These are phyloP conservation scores for Candida mattraensis DNA, from an alignment of 805 yeast genomes.

Conservation along the genomic window DNA sequence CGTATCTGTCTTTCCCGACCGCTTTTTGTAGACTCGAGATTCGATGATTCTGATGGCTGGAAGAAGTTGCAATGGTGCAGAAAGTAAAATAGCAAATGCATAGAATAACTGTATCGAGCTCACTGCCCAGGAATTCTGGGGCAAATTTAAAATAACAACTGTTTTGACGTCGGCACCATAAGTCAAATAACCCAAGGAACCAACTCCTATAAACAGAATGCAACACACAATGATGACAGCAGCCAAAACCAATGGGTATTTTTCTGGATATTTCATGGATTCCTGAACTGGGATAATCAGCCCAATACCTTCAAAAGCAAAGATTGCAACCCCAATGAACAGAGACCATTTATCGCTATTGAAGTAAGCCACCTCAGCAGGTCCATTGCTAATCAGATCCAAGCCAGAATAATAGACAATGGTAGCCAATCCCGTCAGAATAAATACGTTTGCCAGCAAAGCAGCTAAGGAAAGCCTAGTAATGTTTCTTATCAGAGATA, in stretches of 20 bases:
- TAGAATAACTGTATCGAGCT: constrained; percentile 68
- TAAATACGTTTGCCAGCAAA: constrained; percentile 67
- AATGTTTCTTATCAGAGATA: constrained; percentile 72
- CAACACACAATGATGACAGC: constrained; percentile 66
- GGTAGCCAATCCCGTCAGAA: constrained; percentile 62
- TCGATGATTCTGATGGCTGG: constrained; percentile 79
- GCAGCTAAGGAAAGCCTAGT: constrained; percentile 74
- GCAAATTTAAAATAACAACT: constrained; percentile 69
- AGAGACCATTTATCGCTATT: constrained; percentile 63
- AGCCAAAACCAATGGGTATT: constrained; percentile 64
- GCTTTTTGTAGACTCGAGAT: constrained; percentile 53
- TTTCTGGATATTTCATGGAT: constrained; percentile 73
- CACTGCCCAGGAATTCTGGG: constrained; percentile 63
- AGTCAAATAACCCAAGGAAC: constrained; percentile 67
- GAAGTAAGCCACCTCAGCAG: constrained; percentile 53
- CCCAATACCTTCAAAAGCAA: constrained; percentile 88
- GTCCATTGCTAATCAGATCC: constrained; percentile 46
- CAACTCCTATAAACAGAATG: constrained; percentile 58
- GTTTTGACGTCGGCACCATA: constrained; percentile 66
- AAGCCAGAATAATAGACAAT: constrained; percentile 54
- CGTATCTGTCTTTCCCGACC: constrained; percentile 56
- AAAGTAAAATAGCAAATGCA: constrained; percentile 69
- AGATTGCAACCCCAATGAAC: constrained; percentile 80
- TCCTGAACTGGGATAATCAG: constrained; percentile 79
- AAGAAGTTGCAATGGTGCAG: constrained; percentile 78